Conservation (phyloP, 768 basidiomycete species). For the Thelephora aurantiotincta region DNA sequence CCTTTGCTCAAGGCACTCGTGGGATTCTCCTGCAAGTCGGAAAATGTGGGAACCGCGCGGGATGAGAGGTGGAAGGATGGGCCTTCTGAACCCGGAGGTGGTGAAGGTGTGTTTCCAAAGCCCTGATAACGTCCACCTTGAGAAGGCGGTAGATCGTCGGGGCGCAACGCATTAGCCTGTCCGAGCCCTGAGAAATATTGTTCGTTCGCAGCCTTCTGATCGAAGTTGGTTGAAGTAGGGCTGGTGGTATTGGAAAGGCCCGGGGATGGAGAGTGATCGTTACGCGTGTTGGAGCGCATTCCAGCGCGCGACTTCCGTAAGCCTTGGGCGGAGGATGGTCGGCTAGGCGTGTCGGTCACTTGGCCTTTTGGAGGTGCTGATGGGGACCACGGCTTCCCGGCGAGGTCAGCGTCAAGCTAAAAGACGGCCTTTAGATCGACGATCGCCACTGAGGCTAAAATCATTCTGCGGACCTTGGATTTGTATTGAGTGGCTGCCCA, state of each 20-base stretch:
- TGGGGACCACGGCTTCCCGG: conserved; percentile 68
- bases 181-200: conserved; percentile 77
- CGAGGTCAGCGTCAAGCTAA: conserved; percentile 66
- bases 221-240: conserved; percentile 23
- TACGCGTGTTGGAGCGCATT: conserved; percentile 36
- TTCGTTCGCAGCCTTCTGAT: conserved; percentile 77
- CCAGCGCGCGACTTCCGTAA: conserved; percentile 80
- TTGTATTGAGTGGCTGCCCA: conserved; percentile 94
- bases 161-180: conserved; percentile 61
- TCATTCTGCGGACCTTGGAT: conserved; percentile 47
- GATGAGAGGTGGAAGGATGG: conserved; percentile 68
- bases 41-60: conserved; percentile 60
- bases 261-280: conserved; percentile 39
- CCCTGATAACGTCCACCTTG: conserved; percentile 92
- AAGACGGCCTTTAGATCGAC: neutral
- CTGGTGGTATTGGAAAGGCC: conserved; percentile 23
- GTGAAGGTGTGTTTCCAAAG: conserved; percentile 77
- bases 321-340: conserved; percentile 65
- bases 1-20: conserved; percentile 79
- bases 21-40: conserved; percentile 81
- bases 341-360: conserved; percentile 29
- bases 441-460: neutral
- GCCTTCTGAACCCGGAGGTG: conserved; percentile 35
- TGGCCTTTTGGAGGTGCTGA: conserved; percentile 48
- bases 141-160: conserved; percentile 73